Conservation (phyloP, 2,329 filamentous ascomycete species). For the Alternaria triticimaculans region DNA sequence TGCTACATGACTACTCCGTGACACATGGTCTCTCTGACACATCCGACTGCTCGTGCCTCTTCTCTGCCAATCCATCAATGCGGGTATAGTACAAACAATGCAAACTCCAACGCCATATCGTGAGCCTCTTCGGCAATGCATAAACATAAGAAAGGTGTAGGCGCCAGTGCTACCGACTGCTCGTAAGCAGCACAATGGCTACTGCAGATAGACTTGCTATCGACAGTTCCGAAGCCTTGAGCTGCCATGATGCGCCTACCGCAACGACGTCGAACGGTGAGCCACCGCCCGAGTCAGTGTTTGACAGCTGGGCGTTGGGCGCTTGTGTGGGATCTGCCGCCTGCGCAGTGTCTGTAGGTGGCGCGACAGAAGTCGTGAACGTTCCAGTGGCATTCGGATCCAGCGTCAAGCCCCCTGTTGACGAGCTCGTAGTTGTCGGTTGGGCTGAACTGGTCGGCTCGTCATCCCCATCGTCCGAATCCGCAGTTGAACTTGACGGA, state of each 20-base stretch:
- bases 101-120: constrained; percentile 23
- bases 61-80: constrained; percentile 2
- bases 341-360: constrained; percentile 13
- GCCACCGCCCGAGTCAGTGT: constrained; percentile 51
- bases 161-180: constrained; percentile 5
- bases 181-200: constrained; percentile 13
- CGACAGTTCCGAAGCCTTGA: constrained; percentile 2
- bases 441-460: constrained; percentile 9
- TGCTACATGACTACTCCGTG: neutral
- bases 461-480: constrained; percentile 7
- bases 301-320: constrained; percentile 42
- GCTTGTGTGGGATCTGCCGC: constrained; percentile 19
- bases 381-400: constrained; percentile 26
- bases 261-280: constrained; percentile 53
- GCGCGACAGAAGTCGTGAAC: constrained; percentile 2
- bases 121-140: constrained; percentile 18
- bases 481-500: neutral
- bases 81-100: constrained; percentile 38
- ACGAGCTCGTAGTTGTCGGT: constrained; percentile 6
- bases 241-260: constrained; percentile 24
- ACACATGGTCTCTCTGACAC: neutral
- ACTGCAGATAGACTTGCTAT: constrained; percentile 20
- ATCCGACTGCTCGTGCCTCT: neutral
- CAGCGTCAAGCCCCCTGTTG: constrained; percentile 14
- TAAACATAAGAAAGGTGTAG: constrained; percentile 6